Base-by-base conservation (phyloP, 2,329 filamentous ascomycete genomes). In the Apiospora arundinis region DNA sequence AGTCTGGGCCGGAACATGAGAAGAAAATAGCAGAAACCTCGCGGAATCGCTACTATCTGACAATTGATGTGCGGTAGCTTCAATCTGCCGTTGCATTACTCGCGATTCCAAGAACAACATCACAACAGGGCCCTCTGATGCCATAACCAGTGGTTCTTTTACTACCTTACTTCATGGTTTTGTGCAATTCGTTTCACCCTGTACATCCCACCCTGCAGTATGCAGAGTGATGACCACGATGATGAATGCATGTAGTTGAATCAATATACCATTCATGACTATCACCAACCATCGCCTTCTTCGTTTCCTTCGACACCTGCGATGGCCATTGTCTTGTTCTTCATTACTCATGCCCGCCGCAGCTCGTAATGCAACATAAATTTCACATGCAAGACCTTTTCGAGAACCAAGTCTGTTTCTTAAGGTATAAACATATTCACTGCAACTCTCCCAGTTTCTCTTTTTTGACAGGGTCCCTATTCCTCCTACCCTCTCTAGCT, bases 131-230 rank as follows among this genome's bases (percentile, higher is more conserved):
- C 85, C 88, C 88, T 91, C 89, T 91, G 89, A 90, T 83, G 85
- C 86, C 86, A 71, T 76, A 81, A 80, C 78, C 78, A 73, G 74
- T 74, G 52, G 70, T 52, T 68, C 72, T 70, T 66, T 67, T 56
- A 48, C 45, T 56, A 12, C 37, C 71, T 71, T 70, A 46, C 28
- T 56, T 23, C 45, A 71, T 90, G 85, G 85, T 85, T 82, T 80
- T 81, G 86, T 46, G 87, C 84, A 82, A 85, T 87, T 91, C 89
- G 88, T 91, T 91, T 89, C 85, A 86, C 88, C 86, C 88, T 85
- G 84, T 77, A 91, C 89, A 90, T 86, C 72, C 67, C 42, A 40
- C n/a, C n/a, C n/a, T n/a, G n/a, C n/a, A n/a, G n/a, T n/a, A n/a
- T n/a, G n/a, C n/a, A n/a, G n/a, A n/a, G n/a, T n/a, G n/a, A n/a